phyloP scores from a whole-genome alignment of 2,329 filamentous ascomycete species.

The Curvularia sp. region DNA sequence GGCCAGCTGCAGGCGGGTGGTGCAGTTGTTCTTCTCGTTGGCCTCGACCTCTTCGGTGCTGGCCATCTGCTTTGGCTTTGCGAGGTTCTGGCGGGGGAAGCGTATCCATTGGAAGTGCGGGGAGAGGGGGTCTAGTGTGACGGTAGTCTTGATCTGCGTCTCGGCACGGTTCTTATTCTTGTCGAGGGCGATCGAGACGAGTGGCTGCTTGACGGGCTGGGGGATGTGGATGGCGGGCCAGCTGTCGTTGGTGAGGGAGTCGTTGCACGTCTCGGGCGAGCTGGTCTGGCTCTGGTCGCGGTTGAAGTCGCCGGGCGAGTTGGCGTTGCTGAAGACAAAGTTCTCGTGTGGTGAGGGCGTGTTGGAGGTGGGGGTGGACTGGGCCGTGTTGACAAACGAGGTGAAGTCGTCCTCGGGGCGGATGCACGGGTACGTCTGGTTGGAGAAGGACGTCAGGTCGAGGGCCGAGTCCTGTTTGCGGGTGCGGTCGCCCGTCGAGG shows the following conservation, averaged over 20 bases:
- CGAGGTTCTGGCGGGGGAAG: conserved; percentile 87
- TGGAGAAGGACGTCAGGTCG: conserved; percentile 28
- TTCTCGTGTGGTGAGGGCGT: conserved; percentile 39
- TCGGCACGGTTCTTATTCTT: conserved; percentile 85
- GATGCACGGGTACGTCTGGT: conserved; percentile 18
- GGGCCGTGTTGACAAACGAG: conserved; percentile 29
- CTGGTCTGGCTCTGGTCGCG: conserved; percentile 41
- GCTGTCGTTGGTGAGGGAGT: conserved; percentile 28
- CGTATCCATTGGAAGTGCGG: conserved; percentile 79
- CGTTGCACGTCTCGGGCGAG: conserved; percentile 40
- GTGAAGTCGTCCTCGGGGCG: conserved; percentile 28
- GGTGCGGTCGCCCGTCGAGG: conserved; percentile 19
- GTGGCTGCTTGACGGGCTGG: conserved; percentile 30
- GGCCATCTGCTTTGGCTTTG: conserved; percentile 87
- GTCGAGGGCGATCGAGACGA: conserved; percentile 36
- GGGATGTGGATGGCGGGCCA: conserved; percentile 40
- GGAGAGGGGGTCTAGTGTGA: conserved; percentile 79
- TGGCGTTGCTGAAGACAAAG: conserved; percentile 43
- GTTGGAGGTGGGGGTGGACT: conserved; percentile 35
- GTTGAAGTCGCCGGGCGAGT: conserved; percentile 41
- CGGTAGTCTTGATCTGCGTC: conserved; percentile 89
- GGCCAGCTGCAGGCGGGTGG: conserved; percentile 35
- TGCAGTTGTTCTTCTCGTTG: conserved; percentile 71
- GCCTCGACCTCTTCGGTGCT: conserved; percentile 74
- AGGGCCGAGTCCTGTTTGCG: conserved; percentile 36